Conservation (phyloP, 345 rosid species). For the Eucalyptus virginea region DNA sequence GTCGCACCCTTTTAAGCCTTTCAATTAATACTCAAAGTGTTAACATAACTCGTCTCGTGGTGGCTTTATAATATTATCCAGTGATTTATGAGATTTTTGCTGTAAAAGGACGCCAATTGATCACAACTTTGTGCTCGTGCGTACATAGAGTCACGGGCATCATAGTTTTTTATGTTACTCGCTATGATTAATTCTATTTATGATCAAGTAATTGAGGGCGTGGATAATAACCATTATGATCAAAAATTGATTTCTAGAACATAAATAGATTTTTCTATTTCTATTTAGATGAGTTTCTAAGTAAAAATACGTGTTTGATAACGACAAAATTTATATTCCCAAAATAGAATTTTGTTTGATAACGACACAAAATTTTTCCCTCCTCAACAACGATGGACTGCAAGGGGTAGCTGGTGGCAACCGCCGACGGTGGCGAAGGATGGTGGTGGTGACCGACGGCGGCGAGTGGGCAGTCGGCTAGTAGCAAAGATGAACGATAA, state of each 20-base stretch:
- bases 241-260: fast-evolving
- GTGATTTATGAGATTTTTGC: neutral
- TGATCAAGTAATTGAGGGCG: neutral
- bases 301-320: too few relatives aligned
- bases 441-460: fast-evolving
- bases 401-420: fast-evolving
- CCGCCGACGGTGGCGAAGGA: fast-evolving
- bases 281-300: too few relatives aligned
- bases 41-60: neutral
- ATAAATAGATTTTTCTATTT: too few relatives aligned
- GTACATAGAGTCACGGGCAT: neutral
- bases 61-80: neutral
- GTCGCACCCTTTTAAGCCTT: neutral
- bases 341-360: too few relatives aligned
- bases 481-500: too few relatives aligned
- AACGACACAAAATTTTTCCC: fast-evolving
- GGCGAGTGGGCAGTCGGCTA: fast-evolving
- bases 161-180: neutral
- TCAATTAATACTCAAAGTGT: neutral
- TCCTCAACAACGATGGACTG: fast-evolving
- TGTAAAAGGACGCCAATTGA: neutral
- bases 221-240: fast-evolving
- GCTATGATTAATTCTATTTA: neutral
- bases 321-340: too few relatives aligned
- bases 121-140: neutral